Percentiles rank a stretch among this genome's conserved stretches.
These are phyloP conservation scores for Rubroboletus satanas DNA, from an alignment of 768 basidiomycete species.

Conservation along the genomic window DNA sequence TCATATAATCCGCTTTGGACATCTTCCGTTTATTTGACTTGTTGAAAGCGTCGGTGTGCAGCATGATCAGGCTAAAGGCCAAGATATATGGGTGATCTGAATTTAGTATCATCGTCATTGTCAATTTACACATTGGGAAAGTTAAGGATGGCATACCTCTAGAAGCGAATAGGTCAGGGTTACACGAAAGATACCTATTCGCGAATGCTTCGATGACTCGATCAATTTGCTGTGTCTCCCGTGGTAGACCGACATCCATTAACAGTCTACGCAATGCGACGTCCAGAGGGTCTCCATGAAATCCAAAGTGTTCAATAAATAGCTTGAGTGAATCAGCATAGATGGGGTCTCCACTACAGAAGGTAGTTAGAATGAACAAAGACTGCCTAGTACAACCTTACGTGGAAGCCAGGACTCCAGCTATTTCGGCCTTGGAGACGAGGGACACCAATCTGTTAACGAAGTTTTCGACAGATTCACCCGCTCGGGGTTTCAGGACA, in stretches of 20 bases:
- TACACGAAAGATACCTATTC: conserved; percentile 74
- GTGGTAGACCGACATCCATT: conserved; percentile 87
- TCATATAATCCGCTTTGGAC: conserved; percentile 91
- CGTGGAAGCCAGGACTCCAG: conserved; percentile 78
- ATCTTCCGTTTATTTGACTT: conserved; percentile 97
- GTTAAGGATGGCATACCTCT: conserved; percentile 49
- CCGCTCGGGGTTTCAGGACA: conserved; percentile 51
- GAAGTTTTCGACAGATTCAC: conserved; percentile 71
- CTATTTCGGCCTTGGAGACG: conserved; percentile 76
- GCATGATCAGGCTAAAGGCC: conserved; percentile 97
- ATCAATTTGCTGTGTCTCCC: conserved; percentile 98
- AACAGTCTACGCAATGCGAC: conserved; percentile 85
- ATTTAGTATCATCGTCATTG: not conserved
- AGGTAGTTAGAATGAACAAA: conserved; percentile 7
- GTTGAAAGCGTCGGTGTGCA: conserved; percentile 98
- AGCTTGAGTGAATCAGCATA: conserved; percentile 62
- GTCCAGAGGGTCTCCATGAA: conserved; percentile 79
- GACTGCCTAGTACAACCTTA: conserved; percentile 31
- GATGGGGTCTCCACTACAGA: conserved; percentile 63
- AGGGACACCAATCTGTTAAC: conserved; percentile 57
- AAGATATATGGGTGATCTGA: conserved; percentile 92
- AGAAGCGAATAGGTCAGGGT: conserved; percentile 72
- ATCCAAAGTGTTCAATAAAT: conserved; percentile 77
- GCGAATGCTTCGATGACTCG: conserved; percentile 96
- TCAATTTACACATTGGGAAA: not conserved